phyloP scores from a whole-genome alignment of 495 filamentous ascomycete genomes.

The Choiromyces venosus region DNA sequence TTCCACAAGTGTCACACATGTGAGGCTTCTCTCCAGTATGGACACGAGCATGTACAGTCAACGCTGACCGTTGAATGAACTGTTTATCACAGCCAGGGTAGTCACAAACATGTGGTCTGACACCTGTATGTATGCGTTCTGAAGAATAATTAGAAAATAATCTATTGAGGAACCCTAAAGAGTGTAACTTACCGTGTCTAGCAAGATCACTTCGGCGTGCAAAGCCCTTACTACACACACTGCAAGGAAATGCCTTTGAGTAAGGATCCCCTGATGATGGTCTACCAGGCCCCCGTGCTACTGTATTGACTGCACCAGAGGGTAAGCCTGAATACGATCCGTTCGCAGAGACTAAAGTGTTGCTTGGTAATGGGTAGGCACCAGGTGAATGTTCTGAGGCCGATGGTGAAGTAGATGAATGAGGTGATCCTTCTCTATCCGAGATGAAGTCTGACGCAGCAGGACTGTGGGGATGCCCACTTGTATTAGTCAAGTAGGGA shows the following conservation, averaged over 20 bases:
- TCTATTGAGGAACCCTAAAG: neutral
- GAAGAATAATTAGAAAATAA: slow-evolving; percentile 29
- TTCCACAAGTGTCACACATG: slow-evolving; percentile 93
- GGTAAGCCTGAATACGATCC: slow-evolving; percentile 39
- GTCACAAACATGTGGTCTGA: slow-evolving; percentile 89
- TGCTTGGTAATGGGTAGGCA: slow-evolving; percentile 28
- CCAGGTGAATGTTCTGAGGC: slow-evolving; percentile 32
- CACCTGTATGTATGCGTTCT: slow-evolving; percentile 94
- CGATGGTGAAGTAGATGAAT: slow-evolving; percentile 36
- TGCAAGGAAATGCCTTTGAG: slow-evolving; percentile 85
- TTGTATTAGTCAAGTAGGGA: slow-evolving; percentile 21
- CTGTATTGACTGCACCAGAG: slow-evolving; percentile 40
- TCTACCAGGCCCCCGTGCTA: slow-evolving; percentile 44
- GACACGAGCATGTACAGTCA: slow-evolving; percentile 91
- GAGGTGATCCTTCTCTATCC: slow-evolving; percentile 36
- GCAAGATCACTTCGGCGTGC: slow-evolving; percentile 91
- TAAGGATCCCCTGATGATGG: slow-evolving; percentile 51
- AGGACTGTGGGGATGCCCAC: slow-evolving; percentile 38
- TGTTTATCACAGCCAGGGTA: slow-evolving; percentile 85
- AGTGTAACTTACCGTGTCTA: slow-evolving; percentile 69
- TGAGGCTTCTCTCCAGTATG: slow-evolving; percentile 98
- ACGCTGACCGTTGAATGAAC: slow-evolving; percentile 95
- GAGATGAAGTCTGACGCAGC: slow-evolving; percentile 37
- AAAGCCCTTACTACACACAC: slow-evolving; percentile 84
- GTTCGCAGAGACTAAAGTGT: slow-evolving; percentile 22